Percentiles rank a stretch among this genome's conserved stretches.
These are phyloP conservation scores for Chamaecrista fasciculata DNA, from an alignment of 306 rosid species.

Conservation along the genomic window DNA sequence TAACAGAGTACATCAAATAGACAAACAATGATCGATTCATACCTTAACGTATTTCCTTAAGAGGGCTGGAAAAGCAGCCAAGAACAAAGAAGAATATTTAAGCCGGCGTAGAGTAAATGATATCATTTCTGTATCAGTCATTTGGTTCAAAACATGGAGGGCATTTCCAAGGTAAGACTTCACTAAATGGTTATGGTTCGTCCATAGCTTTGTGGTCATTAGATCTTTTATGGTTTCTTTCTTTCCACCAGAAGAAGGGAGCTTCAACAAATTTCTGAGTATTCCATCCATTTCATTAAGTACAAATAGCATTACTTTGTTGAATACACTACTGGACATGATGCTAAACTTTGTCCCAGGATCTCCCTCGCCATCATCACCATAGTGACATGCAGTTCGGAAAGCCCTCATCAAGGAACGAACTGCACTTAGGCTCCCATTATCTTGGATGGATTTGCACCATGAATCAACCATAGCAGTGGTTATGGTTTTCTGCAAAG, in stretches of 20 bases:
- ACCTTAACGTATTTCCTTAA: conserved; percentile 88
- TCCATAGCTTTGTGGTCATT: conserved; percentile 73
- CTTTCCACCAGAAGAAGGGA: conserved; percentile 82
- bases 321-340: conserved; percentile 84
- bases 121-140: conserved; percentile 94
- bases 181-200: conserved; percentile 62
- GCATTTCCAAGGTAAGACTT: conserved; percentile 96
- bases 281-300: conserved; percentile 87
- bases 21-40: conserved; percentile 17
- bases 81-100: conserved; percentile 70
- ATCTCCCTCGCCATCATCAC: conserved; percentile 71
- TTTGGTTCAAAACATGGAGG: conserved; percentile 86
- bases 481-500: conserved; percentile 55
- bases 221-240: conserved; percentile 66
- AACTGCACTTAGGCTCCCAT: conserved; percentile 55
- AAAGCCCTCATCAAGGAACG: conserved; percentile 80
- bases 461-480: conserved; percentile 76
- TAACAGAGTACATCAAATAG: conserved; percentile 12
- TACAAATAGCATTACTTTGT: conserved; percentile 82
- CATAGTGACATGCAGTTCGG: conserved; percentile 89
- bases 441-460: conserved; percentile 60
- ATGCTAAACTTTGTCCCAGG: conserved; percentile 52
- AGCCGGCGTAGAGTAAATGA: conserved; percentile 78
- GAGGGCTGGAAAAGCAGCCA: conserved; percentile 88
- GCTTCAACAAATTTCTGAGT: conserved; percentile 70